Evolutionary conservation across 257 asterid species (phyloP).

Genomic region (Plantago ovata): DNA sequence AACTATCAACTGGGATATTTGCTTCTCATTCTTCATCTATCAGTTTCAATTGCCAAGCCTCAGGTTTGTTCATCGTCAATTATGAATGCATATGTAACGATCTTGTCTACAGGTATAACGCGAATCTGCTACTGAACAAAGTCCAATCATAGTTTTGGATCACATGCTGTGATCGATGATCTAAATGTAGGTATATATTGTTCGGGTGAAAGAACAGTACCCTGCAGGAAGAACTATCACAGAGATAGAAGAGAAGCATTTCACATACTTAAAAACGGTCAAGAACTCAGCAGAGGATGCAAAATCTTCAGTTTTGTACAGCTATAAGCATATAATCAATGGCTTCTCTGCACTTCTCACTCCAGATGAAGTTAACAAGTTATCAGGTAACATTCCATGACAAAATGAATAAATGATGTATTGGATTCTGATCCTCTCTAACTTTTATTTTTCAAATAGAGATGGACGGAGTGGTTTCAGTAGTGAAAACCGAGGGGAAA

Average conservation of each 20-base stretch:
- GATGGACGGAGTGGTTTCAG: slow-evolving; percentile 37
- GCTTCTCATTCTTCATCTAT: too few species aligned
- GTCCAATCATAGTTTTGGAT: background rate
- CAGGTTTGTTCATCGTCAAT: too few species aligned
- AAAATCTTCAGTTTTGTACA: slow-evolving; percentile 43
- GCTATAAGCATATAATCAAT: slow-evolving; percentile 53
- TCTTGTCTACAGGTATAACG: too few species aligned
- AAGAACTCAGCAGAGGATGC: slow-evolving; percentile 44
- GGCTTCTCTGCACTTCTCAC: slow-evolving; percentile 55
- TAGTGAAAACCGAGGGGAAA: slow-evolving; percentile 23
- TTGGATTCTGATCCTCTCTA: background rate
- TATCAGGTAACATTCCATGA: slow-evolving; percentile 28
- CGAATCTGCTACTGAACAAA: too few species aligned
- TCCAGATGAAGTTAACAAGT: slow-evolving; percentile 35
- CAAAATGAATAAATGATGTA: background rate
- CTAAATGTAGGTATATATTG: slow-evolving; percentile 40
- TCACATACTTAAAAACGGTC: slow-evolving; percentile 37
- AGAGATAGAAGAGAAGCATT: slow-evolving; percentile 41
- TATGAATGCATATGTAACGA: too few species aligned
- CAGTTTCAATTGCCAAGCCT: too few species aligned
- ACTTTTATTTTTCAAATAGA: background rate
- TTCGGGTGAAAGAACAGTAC: slow-evolving; percentile 38
- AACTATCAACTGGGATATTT: too few species aligned
- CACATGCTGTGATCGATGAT: background rate
- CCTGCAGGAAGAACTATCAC: slow-evolving; percentile 28